Percentiles rank a stretch among this genome's conserved stretches.
phyloP scores from a whole-genome alignment of 2,329 filamentous ascomycete genomes.

The Colletotrichum sp. region DNA sequence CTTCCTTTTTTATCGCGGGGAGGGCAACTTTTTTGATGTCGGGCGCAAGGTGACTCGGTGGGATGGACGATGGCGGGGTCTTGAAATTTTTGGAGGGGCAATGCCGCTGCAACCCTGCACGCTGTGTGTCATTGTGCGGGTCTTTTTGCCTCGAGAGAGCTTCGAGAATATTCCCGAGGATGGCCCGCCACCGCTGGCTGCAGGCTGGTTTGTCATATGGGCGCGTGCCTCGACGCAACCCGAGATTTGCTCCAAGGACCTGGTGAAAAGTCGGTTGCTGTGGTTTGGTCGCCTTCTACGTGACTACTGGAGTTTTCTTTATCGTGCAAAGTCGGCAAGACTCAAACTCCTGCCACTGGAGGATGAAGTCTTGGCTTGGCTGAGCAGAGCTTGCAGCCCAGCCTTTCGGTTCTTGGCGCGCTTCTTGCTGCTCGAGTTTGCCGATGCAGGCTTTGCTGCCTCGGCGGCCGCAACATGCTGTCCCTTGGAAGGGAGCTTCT shows the following conservation, averaged over 20 bases:
- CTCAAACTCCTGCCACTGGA: conserved; percentile 46
- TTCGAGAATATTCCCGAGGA: conserved; percentile 24
- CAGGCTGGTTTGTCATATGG: neutral
- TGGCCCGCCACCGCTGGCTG: neutral
- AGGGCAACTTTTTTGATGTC: conserved; percentile 8
- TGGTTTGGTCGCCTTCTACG: fast-evolving
- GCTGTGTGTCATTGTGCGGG: conserved; percentile 19
- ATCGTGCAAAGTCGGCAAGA: conserved; percentile 59
- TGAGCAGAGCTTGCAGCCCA: conserved; percentile 68
- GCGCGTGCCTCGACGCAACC: neutral
- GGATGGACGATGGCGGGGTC: conserved; percentile 22
- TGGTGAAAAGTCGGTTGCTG: neutral
- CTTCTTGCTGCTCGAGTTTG: conserved; percentile 67
- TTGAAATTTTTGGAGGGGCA: conserved; percentile 29
- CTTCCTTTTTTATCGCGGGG: neutral
- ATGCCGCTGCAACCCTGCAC: conserved; percentile 18
- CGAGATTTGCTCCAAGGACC: neutral
- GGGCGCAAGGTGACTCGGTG: conserved; percentile 15
- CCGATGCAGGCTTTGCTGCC: conserved; percentile 31
- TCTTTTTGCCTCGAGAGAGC: conserved; percentile 1
- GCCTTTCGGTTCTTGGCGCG: conserved; percentile 68
- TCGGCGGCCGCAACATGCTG: neutral
- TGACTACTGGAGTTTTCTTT: conserved; percentile 22
- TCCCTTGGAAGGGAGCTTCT: neutral
- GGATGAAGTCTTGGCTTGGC: conserved; percentile 48